These are phyloP conservation scores for Aspergillus piperis DNA, from an alignment of 2,329 filamentous ascomycete species.

Conservation along the genomic window DNA sequence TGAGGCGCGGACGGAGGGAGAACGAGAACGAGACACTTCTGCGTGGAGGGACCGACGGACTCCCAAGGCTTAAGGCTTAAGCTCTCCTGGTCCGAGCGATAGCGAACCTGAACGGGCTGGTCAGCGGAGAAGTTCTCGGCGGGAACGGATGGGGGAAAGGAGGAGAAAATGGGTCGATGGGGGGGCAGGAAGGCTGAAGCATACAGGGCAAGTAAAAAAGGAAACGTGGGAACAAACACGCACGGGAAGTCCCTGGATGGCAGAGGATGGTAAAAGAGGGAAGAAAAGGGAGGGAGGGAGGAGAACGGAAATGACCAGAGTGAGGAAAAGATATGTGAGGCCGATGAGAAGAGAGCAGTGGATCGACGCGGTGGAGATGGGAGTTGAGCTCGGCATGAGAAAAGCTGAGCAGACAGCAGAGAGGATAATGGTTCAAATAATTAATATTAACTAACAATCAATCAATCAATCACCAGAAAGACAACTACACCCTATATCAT, in stretches of 20 bases:
- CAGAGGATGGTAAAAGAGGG: constrained; percentile 14
- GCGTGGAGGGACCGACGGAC: constrained; percentile 12
- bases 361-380: constrained; percentile 23
- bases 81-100: constrained; percentile 9
- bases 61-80: neutral
- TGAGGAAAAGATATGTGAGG: constrained; percentile 7
- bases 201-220: neutral
- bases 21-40: constrained; percentile 6
- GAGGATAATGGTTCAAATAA: too few relatives aligned
- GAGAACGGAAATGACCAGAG: constrained; percentile 2
- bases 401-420: neutral
- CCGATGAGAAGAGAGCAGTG: constrained; percentile 18
- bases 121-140: constrained; percentile 8
- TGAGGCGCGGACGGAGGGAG: constrained; percentile 15
- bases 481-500: neutral
- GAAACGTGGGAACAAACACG: constrained; percentile 7
- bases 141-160: constrained; percentile 1
- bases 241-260: neutral
- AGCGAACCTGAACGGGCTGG: constrained; percentile 3
- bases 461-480: neutral
- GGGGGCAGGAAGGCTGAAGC: neutral
- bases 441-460: neutral
- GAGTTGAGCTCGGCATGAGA: constrained; percentile 11
- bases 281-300: constrained; percentile 12
- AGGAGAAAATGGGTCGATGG: too few relatives aligned